Base-by-base conservation (phyloP, 1,139 yeast genomes). In the Saccharomyces pastorianus region DNA sequence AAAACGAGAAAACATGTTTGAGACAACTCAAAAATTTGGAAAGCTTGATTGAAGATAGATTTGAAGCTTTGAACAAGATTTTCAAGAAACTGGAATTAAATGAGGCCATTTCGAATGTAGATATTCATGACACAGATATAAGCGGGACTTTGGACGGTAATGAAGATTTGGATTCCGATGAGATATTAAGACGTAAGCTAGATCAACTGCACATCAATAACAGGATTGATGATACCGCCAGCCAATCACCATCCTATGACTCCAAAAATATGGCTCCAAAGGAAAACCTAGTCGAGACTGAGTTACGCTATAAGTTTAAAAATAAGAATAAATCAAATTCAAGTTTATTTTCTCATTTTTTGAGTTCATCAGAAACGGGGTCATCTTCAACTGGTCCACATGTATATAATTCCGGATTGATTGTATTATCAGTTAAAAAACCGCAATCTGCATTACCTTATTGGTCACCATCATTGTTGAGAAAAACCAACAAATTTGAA, bases 361-460 rank as follows among this genome's bases (percentile, higher is more conserved):
- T 59, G 8, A 55, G 59, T 31, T 57, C 63, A 6, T 11, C 42
- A 26, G 41, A 51, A 25, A 14, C 14, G 5, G n/a, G 14, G 3
- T 6, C 56, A 5, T 28, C 56, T 20, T 25, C 55, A 17, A 17
- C 56, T 14, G 23, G 31, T 38, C 13, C 57, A 11, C 52, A 46
- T 27, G 59, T 20, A 38, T 38, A 57, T 13, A 62, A 59, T 38
- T 57, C 61, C 5, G 69, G 70, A 9, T 51, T 65, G 27, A 61
- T 66, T 8, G 56, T 64, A 9, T 20, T 64, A 14, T 54, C 60
- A 6, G 53, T 61, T 9, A 51, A 56, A 17, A 57, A 63, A 9
- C 68, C 68, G 1, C 51, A 57, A 25, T 60, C 57, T 49, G 71
- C 73, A 51, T 54, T 73, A 17, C 73, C 74, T 3, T 73, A 76